Evolutionary conservation across 164 flowering plant species (phyloP).

Genomic region (Taxillus chinensis): DNA sequence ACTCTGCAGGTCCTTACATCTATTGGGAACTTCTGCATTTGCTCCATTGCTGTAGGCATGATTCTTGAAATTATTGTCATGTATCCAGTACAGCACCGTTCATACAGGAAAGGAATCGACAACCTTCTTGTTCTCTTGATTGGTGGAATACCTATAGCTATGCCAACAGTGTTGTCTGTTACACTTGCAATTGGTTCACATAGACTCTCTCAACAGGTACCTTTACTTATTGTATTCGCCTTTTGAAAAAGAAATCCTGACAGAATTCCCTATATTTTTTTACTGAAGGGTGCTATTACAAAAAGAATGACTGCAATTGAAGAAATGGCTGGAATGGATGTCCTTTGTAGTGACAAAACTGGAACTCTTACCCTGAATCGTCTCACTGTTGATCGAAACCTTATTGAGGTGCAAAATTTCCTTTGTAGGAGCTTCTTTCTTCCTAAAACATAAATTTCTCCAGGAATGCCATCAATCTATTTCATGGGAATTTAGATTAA

Average conservation of each 20-base stretch:
- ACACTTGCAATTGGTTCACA: slow-evolving; percentile 91
- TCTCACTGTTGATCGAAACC: slow-evolving; percentile 69
- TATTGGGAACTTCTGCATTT: slow-evolving; percentile 86
- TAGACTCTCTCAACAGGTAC: slow-evolving; percentile 78
- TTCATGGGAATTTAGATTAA: too few species aligned
- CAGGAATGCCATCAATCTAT: too few species aligned
- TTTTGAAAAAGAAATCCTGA: too few species aligned
- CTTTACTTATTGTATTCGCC: neutral
- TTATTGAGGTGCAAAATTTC: slow-evolving; percentile 47
- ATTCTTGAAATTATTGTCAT: slow-evolving; percentile 77
- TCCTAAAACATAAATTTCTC: too few species aligned
- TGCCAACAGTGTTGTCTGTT: slow-evolving; percentile 87
- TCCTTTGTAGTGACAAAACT: slow-evolving; percentile 84
- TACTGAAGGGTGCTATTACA: slow-evolving; percentile 69
- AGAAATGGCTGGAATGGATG: slow-evolving; percentile 73
- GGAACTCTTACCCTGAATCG: slow-evolving; percentile 85
- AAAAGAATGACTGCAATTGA: slow-evolving; percentile 92
- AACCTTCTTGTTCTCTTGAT: slow-evolving; percentile 83
- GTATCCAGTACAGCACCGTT: slow-evolving; percentile 66
- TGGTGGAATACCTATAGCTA: slow-evolving; percentile 88
- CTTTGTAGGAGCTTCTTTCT: neutral
- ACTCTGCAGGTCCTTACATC: slow-evolving; percentile 70
- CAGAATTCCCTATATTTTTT: neutral
- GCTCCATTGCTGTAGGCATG: slow-evolving; percentile 84
- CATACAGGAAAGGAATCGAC: slow-evolving; percentile 68